Base-by-base conservation (phyloP, 208 protist species). In the Leishmania tropica region DNA sequence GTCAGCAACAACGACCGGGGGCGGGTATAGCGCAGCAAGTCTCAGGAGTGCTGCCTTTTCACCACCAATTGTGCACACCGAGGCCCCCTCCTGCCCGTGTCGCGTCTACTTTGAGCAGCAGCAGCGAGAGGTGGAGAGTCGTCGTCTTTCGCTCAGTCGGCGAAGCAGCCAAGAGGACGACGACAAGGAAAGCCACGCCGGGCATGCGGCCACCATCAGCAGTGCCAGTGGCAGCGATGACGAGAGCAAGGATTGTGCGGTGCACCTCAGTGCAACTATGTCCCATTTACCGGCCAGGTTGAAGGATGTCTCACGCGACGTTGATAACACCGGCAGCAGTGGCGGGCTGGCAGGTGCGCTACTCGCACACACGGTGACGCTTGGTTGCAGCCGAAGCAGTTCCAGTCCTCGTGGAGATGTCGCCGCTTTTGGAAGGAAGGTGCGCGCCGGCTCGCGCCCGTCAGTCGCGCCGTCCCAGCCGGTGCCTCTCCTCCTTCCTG, bases 1-100 rank as follows among this genome's bases (percentile, higher is more conserved):
- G 42, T 64, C 75, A 15, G 24, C 48, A 28, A 21, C 24, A 40
- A 35, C 31, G 0, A 48, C 35, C 10, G 42, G 51, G 31, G 58
- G 19, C 53, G 35, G 5, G 73, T 40, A 62, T 42, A 56, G 15
- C 31, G 47, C 73, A 56, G 19, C 73, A 35, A 53, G 28, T 54
- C 24, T 74, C 70, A 54, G 47, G 8, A 37, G 45, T 31, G 40
- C 70, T 35, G 13, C 35, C 31, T 45, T 31, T n/a, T 17, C 73
- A 62, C 51, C 73, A 45, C 35, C n/a, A 2, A 45, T 83, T 1
- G 73, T 24, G 48, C 74, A 86, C 68, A 53, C 53, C 67, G 80
- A 54, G 15, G 31, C 28, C 6, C 83, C 83, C 8, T 48, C 58
- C 24, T 86, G 83, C 67, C 74, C 83, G 4, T 86, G 78, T 68